Evolutionary conservation across 352 stramenopile genomes (phyloP), one percentile per base, ranked within the genome.

Genomic region (Pythium guiyangense): DNA sequence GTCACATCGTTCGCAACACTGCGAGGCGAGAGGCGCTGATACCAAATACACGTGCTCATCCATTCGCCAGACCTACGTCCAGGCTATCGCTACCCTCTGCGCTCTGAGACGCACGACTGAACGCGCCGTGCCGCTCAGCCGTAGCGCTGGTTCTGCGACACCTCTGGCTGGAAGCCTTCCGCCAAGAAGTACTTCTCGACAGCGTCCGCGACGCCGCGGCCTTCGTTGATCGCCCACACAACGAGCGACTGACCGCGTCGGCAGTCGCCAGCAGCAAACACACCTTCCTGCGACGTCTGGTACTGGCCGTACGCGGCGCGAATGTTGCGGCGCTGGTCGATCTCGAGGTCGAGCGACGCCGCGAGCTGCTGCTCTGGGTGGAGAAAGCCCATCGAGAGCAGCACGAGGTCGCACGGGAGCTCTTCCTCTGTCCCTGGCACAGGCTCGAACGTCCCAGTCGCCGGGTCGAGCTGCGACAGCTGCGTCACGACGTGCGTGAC

Each of bases 181-280:
- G 83, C 70, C 57, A 91, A 43, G 59, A 93, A 91, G 67, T 91
- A 93, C 57, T 88, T 84, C 64, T 93, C 80, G 48, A 93, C 83
- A 17, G 78, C 74, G 46, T 93, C 80, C 12, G 96, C 96, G 17
- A 96, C 92, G 29, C 96, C 91, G 51, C 96, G 90, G 20, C 96
- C 96, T 75, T 99, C 96, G 65, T 98, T 95, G 71, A 99, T 99
- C 8, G 96, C 96, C 96, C 96, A 99, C 22, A 99, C 96, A 25
- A 99, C 96, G 26, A 99, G 84, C 58, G 87, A 98, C 74, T 99
- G 97, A 37, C 97, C 96, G 40, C 97, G 86, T 49, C 97, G 88
- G 75, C 96, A 99, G 84, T 99, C 97, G 8, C 97, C 97, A 39
- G 92, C 96, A 22, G 97, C 96, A 74, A 99, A 99, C 52, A 99